Percentiles rank a stretch among this genome's conserved stretches.
phyloP scores from a whole-genome alignment of 208 protist species.

The Crithidia sp. region DNA sequence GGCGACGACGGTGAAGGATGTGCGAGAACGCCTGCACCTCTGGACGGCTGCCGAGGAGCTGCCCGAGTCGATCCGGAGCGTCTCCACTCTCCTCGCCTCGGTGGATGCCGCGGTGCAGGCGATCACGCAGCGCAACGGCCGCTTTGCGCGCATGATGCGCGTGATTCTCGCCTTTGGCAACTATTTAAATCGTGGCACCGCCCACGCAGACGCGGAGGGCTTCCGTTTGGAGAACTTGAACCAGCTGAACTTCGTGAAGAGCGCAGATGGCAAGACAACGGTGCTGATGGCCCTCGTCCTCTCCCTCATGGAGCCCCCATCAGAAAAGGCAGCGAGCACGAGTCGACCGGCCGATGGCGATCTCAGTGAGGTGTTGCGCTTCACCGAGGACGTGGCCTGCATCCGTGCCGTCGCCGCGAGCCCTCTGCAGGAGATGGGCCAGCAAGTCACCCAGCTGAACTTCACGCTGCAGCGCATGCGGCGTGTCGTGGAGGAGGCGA shows the following conservation, averaged over 20 bases:
- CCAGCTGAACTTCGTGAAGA: conserved; percentile 77
- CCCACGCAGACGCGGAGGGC: conserved; percentile 60
- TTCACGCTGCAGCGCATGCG: conserved; percentile 76
- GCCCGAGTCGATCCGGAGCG: conserved; percentile 43
- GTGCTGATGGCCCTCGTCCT: conserved; percentile 72
- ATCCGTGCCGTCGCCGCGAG: conserved; percentile 38
- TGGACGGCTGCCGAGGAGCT: conserved; percentile 63
- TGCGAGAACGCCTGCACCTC: conserved; percentile 73
- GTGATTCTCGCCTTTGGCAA: conserved; percentile 67
- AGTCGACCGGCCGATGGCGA: background rate
- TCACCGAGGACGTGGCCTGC: conserved; percentile 60
- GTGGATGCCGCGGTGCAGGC: conserved; percentile 54
- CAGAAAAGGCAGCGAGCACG: background rate
- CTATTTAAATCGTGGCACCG: conserved; percentile 74
- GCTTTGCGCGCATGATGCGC: conserved; percentile 60
- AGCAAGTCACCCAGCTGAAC: conserved; percentile 69
- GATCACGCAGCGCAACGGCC: conserved; percentile 55
- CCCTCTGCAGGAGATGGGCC: conserved; percentile 64
- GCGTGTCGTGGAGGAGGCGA: conserved; percentile 61
- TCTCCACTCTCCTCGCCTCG: conserved; percentile 42
- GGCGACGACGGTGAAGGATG: conserved; percentile 55
- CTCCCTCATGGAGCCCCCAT: conserved; percentile 36
- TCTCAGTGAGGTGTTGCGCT: conserved; percentile 42
- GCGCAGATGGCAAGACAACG: conserved; percentile 75
- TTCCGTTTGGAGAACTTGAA: conserved; percentile 78